Conservation (phyloP, 1,284 basidiomycete genomes). For the Rhodofomes roseus region DNA sequence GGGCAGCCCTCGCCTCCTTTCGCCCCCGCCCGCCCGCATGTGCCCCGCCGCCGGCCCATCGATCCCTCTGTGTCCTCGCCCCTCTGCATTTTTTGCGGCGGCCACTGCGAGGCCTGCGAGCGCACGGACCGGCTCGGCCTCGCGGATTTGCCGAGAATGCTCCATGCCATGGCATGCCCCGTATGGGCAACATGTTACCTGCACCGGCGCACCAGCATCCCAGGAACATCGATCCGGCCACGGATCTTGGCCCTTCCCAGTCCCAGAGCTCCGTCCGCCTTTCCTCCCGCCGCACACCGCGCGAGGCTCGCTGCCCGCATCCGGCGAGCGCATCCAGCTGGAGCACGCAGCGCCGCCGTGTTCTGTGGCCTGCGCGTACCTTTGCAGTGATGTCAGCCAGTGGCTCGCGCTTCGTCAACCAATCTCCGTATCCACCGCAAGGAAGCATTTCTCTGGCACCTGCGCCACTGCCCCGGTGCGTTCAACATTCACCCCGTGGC, state of each 20-base stretch:
- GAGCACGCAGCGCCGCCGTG: background rate
- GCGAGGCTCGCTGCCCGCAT: no score
- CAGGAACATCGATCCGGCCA: slow-evolving; percentile 1
- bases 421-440: background rate
- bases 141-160: background rate
- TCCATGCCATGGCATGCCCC: background rate
- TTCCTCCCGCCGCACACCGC: background rate
- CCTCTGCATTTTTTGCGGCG: background rate
- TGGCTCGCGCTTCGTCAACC: background rate
- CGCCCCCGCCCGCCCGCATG: background rate
- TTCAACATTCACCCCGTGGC: background rate
- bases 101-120: background rate
- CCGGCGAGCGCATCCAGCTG: background rate
- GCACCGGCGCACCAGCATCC: background rate
- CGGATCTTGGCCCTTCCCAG: background rate
- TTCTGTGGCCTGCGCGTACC: background rate
- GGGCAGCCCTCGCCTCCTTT: background rate
- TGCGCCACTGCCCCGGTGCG: background rate
- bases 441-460: background rate
- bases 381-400: background rate
- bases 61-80: background rate
- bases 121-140: background rate
- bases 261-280: background rate
- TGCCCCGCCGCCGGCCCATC: background rate
- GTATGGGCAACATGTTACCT: background rate